Base-by-base conservation (phyloP, 1,139 yeast genomes). In the Nakaseomyces nivariensis region DNA sequence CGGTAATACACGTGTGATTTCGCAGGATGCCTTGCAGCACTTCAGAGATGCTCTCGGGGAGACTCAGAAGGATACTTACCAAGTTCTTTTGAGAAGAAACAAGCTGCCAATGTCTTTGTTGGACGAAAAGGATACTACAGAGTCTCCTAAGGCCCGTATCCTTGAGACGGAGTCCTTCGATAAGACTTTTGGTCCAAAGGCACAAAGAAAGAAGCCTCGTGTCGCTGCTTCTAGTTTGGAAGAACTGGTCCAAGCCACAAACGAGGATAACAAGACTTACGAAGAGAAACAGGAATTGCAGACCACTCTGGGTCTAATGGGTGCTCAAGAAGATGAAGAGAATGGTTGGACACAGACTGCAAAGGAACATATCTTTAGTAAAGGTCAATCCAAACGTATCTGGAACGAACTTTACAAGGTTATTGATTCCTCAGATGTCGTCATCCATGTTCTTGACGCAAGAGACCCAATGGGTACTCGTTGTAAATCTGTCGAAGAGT, bases 401-500 rank as follows among this genome's bases (percentile, higher is more conserved):
- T 92, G 98, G 98, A 92, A 92, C 68, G 98, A 92, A 68, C 76
- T 92, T 54, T 92, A 92, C 71, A 92, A 92, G 67, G 97, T 92
- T 49, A 90, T 92, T 61, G 98, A 92, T 69, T 92, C 97, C 8
- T 85, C 97, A 0, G 98, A 92, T 72, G 97, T 92, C 49, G 95
- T 92, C 43, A 86, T 92, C 54, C 97, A 92, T 62, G 97, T 90
- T 13, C 73, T 92, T 54, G 98, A 92, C 71, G 97, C 98, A 4
- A 83, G 98, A 71, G 97, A 92, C 72, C 98, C 98, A 29, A 67
- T 88, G 58, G 98, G 98, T 48, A 92, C 98, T 5, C 79, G 97
- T 59, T 92, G 98, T 75, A 85, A 77, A 60, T 78, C 95, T 3
- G 96, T 92, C 52, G 97, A 92, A 68, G 90, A 89, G 63, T 90